Evolutionary conservation across 2,329 filamentous ascomycete genomes (phyloP).

Genomic region (Fusarium nisikadoi): DNA sequence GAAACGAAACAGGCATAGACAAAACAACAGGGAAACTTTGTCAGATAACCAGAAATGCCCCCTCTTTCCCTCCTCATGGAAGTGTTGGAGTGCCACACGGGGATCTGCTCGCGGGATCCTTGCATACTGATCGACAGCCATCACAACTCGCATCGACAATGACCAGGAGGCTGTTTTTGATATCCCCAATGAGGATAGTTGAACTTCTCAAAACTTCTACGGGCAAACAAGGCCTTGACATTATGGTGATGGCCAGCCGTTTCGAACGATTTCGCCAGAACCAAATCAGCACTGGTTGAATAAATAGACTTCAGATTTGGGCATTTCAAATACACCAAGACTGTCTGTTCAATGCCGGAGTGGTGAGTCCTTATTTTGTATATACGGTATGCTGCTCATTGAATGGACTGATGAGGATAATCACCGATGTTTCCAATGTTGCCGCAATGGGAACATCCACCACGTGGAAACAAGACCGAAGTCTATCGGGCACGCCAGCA

Average conservation of each 20-base stretch:
- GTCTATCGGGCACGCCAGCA: neutral
- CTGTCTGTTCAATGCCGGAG: neutral
- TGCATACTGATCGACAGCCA: constrained; percentile 11
- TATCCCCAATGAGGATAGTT: neutral
- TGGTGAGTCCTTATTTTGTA: neutral
- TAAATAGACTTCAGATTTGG: neutral
- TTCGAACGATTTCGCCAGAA: too few relatives aligned
- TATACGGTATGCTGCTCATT: constrained; percentile 1
- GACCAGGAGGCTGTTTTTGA: neutral
- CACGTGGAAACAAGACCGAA: neutral
- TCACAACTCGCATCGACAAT: neutral
- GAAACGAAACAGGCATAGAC: neutral
- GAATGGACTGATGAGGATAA: neutral
- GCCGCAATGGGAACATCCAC: neutral
- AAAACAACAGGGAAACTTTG: neutral
- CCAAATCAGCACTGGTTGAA: neutral
- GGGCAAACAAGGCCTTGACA: neutral
- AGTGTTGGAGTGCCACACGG: constrained; percentile 8
- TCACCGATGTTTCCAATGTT: neutral
- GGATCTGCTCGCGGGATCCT: constrained; percentile 4
- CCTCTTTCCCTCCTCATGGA: neutral
- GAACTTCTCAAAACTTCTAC: neutral
- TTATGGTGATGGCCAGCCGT: too few relatives aligned
- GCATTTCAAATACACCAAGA: neutral
- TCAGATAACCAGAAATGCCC: constrained; percentile 1